Evolutionary conservation across 805 yeast species (phyloP).

Genomic region (Gaillardinia entomophila): DNA sequence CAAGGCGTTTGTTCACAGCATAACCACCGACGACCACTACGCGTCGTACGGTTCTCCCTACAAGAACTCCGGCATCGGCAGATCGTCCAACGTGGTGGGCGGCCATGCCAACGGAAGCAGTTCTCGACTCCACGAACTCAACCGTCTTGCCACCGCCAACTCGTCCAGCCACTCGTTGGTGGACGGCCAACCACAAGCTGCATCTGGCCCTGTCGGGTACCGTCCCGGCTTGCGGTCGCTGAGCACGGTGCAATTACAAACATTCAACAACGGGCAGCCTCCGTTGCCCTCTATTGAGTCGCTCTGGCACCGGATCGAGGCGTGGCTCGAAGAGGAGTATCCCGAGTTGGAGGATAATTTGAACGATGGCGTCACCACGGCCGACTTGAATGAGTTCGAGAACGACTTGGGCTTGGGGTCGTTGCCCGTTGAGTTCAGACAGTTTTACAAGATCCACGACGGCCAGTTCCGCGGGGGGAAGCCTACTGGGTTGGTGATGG

Average conservation of each 20-base stretch:
- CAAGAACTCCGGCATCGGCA: constrained; percentile 6
- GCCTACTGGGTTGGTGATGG: constrained; percentile 42
- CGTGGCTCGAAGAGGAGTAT: constrained; percentile 40
- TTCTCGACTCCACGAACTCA: constrained; percentile 32
- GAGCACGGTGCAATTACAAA: constrained; percentile 38
- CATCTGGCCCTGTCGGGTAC: constrained; percentile 22
- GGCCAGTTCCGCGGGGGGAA: constrained; percentile 42
- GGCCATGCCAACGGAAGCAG: neutral
- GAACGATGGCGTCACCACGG: constrained; percentile 39
- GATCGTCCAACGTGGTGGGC: constrained; percentile 4
- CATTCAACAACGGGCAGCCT: constrained; percentile 41
- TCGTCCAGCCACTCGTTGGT: constrained; percentile 25
- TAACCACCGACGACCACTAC: constrained; percentile 55
- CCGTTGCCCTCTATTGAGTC: constrained; percentile 36
- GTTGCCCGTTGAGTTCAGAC: constrained; percentile 40
- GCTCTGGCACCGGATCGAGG: constrained; percentile 38
- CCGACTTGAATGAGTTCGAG: constrained; percentile 42
- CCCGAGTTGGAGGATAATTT: constrained; percentile 40
- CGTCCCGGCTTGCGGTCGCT: constrained; percentile 42
- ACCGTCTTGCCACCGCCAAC: constrained; percentile 16
- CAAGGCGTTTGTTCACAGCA: constrained; percentile 40
- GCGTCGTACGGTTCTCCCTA: constrained; percentile 43
- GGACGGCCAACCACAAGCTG: constrained; percentile 8
- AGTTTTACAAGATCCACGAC: constrained; percentile 40
- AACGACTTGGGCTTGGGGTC: constrained; percentile 38